Base-by-base conservation (phyloP, 2,329 filamentous ascomycete genomes). In the Intubia oerlemansii region DNA sequence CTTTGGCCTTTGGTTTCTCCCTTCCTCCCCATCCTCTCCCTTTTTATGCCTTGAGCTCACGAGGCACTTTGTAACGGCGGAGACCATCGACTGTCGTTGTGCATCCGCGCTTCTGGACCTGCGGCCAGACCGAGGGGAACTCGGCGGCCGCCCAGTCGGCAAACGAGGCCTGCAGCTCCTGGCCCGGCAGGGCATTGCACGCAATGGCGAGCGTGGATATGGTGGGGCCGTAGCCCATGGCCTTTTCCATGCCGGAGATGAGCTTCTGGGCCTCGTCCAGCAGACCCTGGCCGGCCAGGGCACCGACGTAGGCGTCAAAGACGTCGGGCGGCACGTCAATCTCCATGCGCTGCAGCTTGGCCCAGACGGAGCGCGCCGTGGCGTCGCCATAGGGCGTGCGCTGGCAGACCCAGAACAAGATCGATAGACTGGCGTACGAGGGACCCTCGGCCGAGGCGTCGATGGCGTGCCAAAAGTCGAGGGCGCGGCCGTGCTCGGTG, bases 391-490 rank as follows among this genome's bases (percentile, higher is more conserved):
- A 57, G 2, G 62, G 58, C 34, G 55, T 56, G 35, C 54, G 55
- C 45, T 90, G 73, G 45, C 82, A 85, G 2, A 73, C 66, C 39
- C 73, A 71, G 40, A 98, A 80, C 3, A 82, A 73, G 19, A 88
- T 74, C 25, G 74, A 68, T 21, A 98, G 62, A 35, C 74, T 84
- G 35, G 68, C 65, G 41, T 88, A 81, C 2, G 73, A 76, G 0
- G 88, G 88, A 0, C 88, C 88, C 48, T 95, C 84, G n/a, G 62
- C 58, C 0, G 74, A 81, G 32, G 67, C 63, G n/a, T 73, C 70
- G 32, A 98, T 82, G 27, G 90, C 69, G 31, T 69, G 59, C 81
- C 84, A 95, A 44, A 81, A 80, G 27, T 73, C 67, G 37, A 91
- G 54, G 2, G 78, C 79, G 31, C 65, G 64, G 17, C 61, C 51